Evolutionary conservation across 805 yeast genomes (phyloP).

Genomic region (Cyberlindnera maclurae): DNA sequence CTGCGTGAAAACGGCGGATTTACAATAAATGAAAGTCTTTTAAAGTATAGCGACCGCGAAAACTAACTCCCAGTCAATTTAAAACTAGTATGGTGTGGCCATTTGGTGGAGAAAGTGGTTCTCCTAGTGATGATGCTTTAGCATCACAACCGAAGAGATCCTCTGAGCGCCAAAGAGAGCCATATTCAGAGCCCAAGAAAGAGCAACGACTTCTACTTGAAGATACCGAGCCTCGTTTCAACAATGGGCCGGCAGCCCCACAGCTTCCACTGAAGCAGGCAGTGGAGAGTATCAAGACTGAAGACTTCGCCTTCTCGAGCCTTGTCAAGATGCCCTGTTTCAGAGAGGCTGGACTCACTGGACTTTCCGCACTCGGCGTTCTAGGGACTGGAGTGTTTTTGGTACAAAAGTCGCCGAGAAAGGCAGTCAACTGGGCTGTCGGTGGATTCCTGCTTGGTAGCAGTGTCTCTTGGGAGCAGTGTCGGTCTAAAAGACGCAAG

Average conservation of each 20-base stretch:
- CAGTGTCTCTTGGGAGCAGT: conserved; percentile 88
- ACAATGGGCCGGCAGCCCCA: conserved; percentile 25
- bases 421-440: conserved; percentile 75
- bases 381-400: conserved; percentile 60
- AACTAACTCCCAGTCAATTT: too few relatives aligned
- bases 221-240: conserved; percentile 35
- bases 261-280: conserved; percentile 33
- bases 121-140: neutral
- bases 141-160: conserved; percentile 12
- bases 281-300: conserved; percentile 32
- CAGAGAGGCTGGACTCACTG: conserved; percentile 71
- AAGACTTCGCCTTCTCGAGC: conserved; percentile 46
- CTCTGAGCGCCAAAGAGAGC: conserved; percentile 16
- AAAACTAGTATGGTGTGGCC: conserved; percentile 20
- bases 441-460: conserved; percentile 77
- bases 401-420: conserved; percentile 53
- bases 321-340: conserved; percentile 66
- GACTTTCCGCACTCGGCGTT: conserved; percentile 66
- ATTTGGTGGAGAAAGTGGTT: conserved; percentile 5
- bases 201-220: conserved; percentile 29
- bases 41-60: too few relatives aligned
- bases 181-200: neutral
- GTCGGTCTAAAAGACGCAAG: conserved; percentile 63
- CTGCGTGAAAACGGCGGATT: too few relatives aligned
- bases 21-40: too few relatives aligned